Evolutionary conservation across 192 early-diverging fungal genomes (phyloP), one percentile per base, ranked within the genome.

Genomic region (Allomyces macrogynus): DNA sequence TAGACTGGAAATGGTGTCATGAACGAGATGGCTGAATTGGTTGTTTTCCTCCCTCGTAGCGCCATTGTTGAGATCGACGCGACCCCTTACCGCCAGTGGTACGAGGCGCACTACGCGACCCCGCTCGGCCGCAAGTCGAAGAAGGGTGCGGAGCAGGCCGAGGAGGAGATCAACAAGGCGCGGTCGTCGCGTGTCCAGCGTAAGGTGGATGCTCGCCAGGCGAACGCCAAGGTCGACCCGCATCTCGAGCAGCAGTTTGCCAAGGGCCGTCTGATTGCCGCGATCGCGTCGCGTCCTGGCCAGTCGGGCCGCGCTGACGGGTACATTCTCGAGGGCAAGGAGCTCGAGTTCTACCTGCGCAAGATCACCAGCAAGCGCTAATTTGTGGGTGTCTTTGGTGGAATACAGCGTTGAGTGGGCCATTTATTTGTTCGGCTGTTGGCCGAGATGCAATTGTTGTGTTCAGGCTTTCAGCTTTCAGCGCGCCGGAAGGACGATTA

Each of bases 41-140:
- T 4, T 4, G 1, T 1, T 26, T 26, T 26, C 2, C 26, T 1
- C 26, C 4, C 26, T 4, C 2, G 1, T 57, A 57, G 49, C 70
- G 85, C 87, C 64, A 89, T 98, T 68, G 85, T 98, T 67, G 91
- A 98, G 77, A 88, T 98, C 69, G 95, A 98, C 80, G 95, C 93
- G 67, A 90, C 92, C 67, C 95, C 95, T 65, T 98, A 97, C 92
- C 87, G 93, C 72, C 93, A 98, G 77, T 98, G 93, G 93, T 97
- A 91, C 81, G 95, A 98, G 80, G 78, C 87, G 70, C 92, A 95
- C 87, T 98, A 95, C 77, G 95, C 88, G 69, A 69, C 81, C 71
- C 72, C 85, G 64, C 77, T 97, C 62, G 91, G 94, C 80, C 87
- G 87, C 74, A 88, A 86, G 83, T 79, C 79, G 76, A 82, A 75